Evolutionary conservation across 306 rosid species (phyloP), one percentile per base, ranked within the genome.

Genomic region (Vigna nakashimae): DNA sequence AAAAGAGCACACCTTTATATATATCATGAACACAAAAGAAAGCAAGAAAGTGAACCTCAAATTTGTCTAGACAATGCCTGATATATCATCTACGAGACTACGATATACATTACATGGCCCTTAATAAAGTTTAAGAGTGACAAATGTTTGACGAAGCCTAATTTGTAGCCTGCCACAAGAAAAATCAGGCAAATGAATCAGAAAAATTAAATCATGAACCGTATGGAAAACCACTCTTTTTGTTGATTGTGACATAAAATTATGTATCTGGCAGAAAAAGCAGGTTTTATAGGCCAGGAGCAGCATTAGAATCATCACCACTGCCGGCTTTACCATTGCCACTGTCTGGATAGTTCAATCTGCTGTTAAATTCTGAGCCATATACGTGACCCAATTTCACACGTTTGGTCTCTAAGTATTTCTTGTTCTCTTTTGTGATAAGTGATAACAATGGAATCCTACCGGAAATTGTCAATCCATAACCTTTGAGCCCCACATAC

Each of bases 401-500:
- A 6, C 98, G 91, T 24, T 89, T 89, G 7, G 97, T 91, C 87
- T 93, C 93, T 67, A 91, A 79, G 66, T 93, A 93, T 86, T 82
- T 84, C 86, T 17, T 81, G 75, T 93, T 93, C 62, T 91, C 98
- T 69, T 80, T 88, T 16, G 98, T 93, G 56, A 93, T 84, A 18
- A 87, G 90, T 38, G 93, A 85, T 75, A 88, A 0, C 73, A 93
- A 78, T 1, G 98, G 98, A 66, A 93, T 88, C 87, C 98, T 86
- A 9, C 98, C 97, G 0, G 90, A 85, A 79, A 93, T 80, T 16
- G 86, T 71, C 89, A 93, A 83, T 43, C 98, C 98, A 74, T 93
- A 91, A 9, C 98, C 98, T 78, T 93, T 93, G 68, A 93, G 85
- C 69, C 98, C 98, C 14, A 83, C 71, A 68, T 88, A 93, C 86